Evolutionary conservation across 768 basidiomycete genomes (phyloP).

Genomic region (Naganishia kalamii): DNA sequence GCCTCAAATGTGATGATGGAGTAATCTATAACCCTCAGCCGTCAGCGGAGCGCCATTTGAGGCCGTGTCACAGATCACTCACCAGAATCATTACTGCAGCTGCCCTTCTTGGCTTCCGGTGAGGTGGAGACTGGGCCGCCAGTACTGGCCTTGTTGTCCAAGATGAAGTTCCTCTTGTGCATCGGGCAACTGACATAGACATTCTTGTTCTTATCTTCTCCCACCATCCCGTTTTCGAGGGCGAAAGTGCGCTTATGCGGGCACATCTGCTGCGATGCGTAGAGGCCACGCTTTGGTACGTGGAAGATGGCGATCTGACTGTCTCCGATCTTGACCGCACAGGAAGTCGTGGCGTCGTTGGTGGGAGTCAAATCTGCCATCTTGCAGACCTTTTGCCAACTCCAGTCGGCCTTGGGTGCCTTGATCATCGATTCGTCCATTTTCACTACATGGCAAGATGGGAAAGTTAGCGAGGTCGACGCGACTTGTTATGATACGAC

Average conservation of each 20-base stretch:
- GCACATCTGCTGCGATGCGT: constrained; percentile 64
- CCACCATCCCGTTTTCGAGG: constrained; percentile 61
- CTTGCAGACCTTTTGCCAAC: constrained; percentile 55
- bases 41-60: constrained; percentile 10
- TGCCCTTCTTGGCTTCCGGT: constrained; percentile 44
- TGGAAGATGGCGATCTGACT: constrained; percentile 65
- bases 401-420: constrained; percentile 55
- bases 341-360: constrained; percentile 51
- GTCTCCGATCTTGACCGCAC: constrained; percentile 32
- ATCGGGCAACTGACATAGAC: constrained; percentile 53
- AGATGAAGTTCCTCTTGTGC: constrained; percentile 62
- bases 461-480: neutral
- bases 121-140: constrained; percentile 23
- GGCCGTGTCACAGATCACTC: constrained; percentile 38
- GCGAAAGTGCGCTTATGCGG: constrained; percentile 61
- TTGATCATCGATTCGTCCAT: constrained; percentile 48
- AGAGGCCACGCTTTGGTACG: constrained; percentile 57
- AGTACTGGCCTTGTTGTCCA: constrained; percentile 39
- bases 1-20: constrained; percentile 59
- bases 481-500: neutral
- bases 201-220: constrained; percentile 57
- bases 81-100: constrained; percentile 57
- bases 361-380: constrained; percentile 53
- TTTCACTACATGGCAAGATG: constrained; percentile 40
- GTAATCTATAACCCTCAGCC: constrained; percentile 12